Percentiles rank a stretch among this genome's conserved stretches.
Evolutionary conservation across 2,329 filamentous ascomycete genomes (phyloP).

Genomic region (Xylariales sp.): DNA sequence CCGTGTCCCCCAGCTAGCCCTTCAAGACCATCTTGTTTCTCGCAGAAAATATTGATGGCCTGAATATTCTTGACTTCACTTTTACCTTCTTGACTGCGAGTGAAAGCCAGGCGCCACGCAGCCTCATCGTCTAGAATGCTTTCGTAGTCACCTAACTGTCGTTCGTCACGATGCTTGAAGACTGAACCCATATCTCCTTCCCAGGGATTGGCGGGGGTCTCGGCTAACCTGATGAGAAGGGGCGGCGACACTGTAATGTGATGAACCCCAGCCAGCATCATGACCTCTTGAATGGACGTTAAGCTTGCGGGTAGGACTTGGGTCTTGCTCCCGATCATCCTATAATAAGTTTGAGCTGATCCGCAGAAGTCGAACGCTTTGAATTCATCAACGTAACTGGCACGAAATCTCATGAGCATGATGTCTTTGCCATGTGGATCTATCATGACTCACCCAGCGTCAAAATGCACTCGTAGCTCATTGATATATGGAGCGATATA

Average conservation of each 20-base stretch:
- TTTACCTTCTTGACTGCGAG: conserved; percentile 38
- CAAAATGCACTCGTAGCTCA: conserved; percentile 59
- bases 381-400: conserved; percentile 42
- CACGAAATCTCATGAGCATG: conserved; percentile 2
- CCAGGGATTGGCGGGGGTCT: conserved; percentile 28
- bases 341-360: conserved; percentile 49
- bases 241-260: conserved; percentile 55
- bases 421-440: neutral
- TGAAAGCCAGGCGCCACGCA: conserved; percentile 47
- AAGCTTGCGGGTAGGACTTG: conserved; percentile 53
- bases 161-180: conserved; percentile 13
- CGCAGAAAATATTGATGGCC: conserved; percentile 54
- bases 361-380: conserved; percentile 47
- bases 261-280: conserved; percentile 51
- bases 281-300: conserved; percentile 53
- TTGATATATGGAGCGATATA: conserved; percentile 65
- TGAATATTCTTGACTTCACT: conserved; percentile 47
- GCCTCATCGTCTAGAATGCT: conserved; percentile 34
- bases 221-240: conserved; percentile 43
- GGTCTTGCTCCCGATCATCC: conserved; percentile 35
- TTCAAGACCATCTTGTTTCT: conserved; percentile 50
- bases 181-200: conserved; percentile 26
- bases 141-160: conserved; percentile 13
- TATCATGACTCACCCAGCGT: conserved; percentile 40
- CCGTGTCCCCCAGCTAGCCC: too few relatives aligned